phyloP scores from a whole-genome alignment of 192 early-diverging fungal genomes.

The Backusella parvicylindrica region DNA sequence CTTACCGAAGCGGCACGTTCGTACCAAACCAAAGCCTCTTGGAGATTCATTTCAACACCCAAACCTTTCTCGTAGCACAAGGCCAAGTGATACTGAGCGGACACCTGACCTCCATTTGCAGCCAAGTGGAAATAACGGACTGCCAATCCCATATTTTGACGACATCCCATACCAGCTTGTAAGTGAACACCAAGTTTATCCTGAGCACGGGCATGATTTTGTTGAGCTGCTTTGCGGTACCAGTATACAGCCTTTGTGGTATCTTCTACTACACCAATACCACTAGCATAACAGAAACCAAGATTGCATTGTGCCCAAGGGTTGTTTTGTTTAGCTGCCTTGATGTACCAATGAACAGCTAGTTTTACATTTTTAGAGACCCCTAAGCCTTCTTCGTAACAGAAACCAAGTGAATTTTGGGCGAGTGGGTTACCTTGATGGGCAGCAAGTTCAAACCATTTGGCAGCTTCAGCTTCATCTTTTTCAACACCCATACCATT shows the following conservation, averaged over 20 bases:
- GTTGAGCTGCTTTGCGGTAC: slow-evolving; percentile 63
- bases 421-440: slow-evolving; percentile 50
- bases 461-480: slow-evolving; percentile 45
- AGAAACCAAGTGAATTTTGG: slow-evolving; percentile 72
- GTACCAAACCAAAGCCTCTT: slow-evolving; percentile 30
- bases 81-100: slow-evolving; percentile 49
- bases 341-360: slow-evolving; percentile 63
- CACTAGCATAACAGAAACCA: slow-evolving; percentile 75
- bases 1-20: slow-evolving; percentile 8
- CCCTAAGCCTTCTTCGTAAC: slow-evolving; percentile 81
- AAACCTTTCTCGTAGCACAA: slow-evolving; percentile 49
- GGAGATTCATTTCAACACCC: slow-evolving; percentile 25
- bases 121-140: slow-evolving; percentile 56
- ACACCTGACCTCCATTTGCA: slow-evolving; percentile 65
- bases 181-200: slow-evolving; percentile 53
- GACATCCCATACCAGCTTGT: slow-evolving; percentile 47
- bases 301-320: slow-evolving; percentile 85
- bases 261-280: slow-evolving; percentile 65
- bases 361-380: slow-evolving; percentile 45
- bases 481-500: slow-evolving; percentile 54
- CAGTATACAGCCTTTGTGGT: slow-evolving; percentile 50
- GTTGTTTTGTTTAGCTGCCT: slow-evolving; percentile 67
- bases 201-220: slow-evolving; percentile 58
- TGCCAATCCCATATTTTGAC: slow-evolving; percentile 42
- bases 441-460: slow-evolving; percentile 54